These are phyloP conservation scores for Aspergillus diversus DNA, from an alignment of 495 filamentous ascomycete genomes.

Conservation along the genomic window DNA sequence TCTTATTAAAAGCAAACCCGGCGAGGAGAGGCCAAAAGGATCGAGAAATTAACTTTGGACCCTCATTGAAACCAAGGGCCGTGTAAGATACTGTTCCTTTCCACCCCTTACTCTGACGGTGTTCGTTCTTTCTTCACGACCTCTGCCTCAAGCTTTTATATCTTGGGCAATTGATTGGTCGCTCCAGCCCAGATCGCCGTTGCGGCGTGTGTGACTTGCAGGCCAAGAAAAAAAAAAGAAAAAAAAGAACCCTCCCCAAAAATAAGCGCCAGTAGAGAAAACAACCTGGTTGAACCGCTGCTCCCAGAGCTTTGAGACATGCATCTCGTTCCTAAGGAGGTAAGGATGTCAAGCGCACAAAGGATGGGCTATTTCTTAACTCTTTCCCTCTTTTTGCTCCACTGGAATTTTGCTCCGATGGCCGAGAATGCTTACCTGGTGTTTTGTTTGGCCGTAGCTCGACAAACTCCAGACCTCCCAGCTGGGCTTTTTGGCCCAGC, in stretches of 20 bases:
- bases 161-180: conserved; percentile 20
- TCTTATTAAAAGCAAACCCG: neutral
- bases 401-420: neutral
- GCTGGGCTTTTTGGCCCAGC: conserved; percentile 84
- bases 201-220: conserved; percentile 17
- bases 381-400: neutral
- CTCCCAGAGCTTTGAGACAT: conserved; percentile 45
- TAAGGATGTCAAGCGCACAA: conserved; percentile 40
- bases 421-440: neutral
- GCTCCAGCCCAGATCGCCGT: conserved; percentile 9
- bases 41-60: neutral
- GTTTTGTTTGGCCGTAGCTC: conserved; percentile 56
- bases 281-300: neutral
- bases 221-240: conserved; percentile 17
- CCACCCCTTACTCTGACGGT: too few species aligned
- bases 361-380: neutral
- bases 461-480: conserved; percentile 97
- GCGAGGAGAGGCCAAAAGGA: neutral
- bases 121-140: too few species aligned
- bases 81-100: too few species aligned
- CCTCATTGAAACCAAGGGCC: neutral
- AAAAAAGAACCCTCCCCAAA: neutral
- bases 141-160: neutral
- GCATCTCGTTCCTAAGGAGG: conserved; percentile 89
- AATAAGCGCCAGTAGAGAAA: neutral